Base-by-base conservation (phyloP, 1,284 basidiomycete species). In the Melampsora larici-populina region DNA sequence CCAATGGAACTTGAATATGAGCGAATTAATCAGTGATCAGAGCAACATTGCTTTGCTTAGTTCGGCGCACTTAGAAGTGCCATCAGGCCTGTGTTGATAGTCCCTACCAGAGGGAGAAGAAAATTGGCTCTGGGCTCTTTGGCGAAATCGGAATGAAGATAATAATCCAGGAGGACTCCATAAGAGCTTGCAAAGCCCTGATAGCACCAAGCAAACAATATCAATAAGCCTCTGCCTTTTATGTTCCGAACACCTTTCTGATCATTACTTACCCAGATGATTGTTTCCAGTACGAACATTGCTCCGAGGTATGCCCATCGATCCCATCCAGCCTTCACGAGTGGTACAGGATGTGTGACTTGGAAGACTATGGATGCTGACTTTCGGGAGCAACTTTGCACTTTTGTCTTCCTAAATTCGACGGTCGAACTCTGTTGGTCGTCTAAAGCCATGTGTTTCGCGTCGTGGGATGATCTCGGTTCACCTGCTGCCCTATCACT, bases 101-200 rank as follows among this genome's bases (percentile, higher is more conserved):
- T 78, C 24, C 75, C 75, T 26, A 78, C 75, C 43, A 70, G 62
- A 46, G 75, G 67, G 33, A 78, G 62, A 60, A 78, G 68, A 31
- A 70, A 63, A 4, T 55, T 43, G 29, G 75, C 67, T 11, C 43
- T 43, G 24, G 75, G 68, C 36, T 78, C 75, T 13, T 62, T 70
- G 48, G 62, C 24, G 64, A 78, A 70, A 46, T 70, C 55, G 21
- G 67, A 70, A 49, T 78, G 58, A 36, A 70, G 60, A 66, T 70
- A 78, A 24, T 63, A 64, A 43, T 78, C 67, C 46, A 78, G 68
- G 26, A 78, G 55, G 43, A 78, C 75, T 17, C 75, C 75, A 63
- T 78, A 78, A 40, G 75, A 78, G 63, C 26, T 21, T 33, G 58
- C 68, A 58, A 78, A 78, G 24, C 75, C 75, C 75, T 78, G 15